These are phyloP conservation scores for Aspergillus arachidicola DNA, from an alignment of 2,329 filamentous ascomycete species.

Conservation along the genomic window DNA sequence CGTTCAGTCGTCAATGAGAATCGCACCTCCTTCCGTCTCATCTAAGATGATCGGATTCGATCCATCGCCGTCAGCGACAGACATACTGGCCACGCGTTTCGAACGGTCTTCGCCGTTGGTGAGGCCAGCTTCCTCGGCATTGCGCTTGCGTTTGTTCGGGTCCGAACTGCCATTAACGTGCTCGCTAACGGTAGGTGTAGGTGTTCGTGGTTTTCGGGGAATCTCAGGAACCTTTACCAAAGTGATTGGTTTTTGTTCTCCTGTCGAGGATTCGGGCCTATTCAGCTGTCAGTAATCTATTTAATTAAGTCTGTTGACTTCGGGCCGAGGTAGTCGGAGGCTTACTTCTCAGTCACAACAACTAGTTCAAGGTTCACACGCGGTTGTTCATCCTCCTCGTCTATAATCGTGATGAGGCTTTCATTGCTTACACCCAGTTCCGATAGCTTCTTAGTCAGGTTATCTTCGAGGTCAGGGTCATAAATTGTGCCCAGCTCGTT, in stretches of 20 bases:
- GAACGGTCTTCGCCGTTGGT: constrained; percentile 44
- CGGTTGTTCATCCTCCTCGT: constrained; percentile 68
- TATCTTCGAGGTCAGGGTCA: constrained; percentile 85
- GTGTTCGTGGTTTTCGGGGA: constrained; percentile 48
- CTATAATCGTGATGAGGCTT: constrained; percentile 80
- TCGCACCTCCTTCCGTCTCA: constrained; percentile 59
- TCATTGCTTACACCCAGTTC: constrained; percentile 76
- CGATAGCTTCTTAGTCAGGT: constrained; percentile 74
- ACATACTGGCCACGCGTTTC: constrained; percentile 39
- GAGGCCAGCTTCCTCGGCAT: constrained; percentile 44
- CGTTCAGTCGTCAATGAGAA: constrained; percentile 59
- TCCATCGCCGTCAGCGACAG: constrained; percentile 45
- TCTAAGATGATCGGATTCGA: constrained; percentile 50
- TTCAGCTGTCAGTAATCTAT: constrained; percentile 16
- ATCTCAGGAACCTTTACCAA: constrained; percentile 48
- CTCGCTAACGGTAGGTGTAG: constrained; percentile 34
- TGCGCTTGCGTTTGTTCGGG: constrained; percentile 48
- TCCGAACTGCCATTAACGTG: constrained; percentile 27
- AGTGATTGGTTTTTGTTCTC: constrained; percentile 45
- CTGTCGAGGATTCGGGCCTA: constrained; percentile 33
- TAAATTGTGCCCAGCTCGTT: constrained; percentile 79
- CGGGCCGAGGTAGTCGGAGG: not conserved
- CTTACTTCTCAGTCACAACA: constrained; percentile 44
- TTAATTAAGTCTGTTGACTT: not conserved
- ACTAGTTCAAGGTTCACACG: constrained; percentile 77